Evolutionary conservation across 2,329 filamentous ascomycete species (phyloP).

Genomic region (Periconia sp.): DNA sequence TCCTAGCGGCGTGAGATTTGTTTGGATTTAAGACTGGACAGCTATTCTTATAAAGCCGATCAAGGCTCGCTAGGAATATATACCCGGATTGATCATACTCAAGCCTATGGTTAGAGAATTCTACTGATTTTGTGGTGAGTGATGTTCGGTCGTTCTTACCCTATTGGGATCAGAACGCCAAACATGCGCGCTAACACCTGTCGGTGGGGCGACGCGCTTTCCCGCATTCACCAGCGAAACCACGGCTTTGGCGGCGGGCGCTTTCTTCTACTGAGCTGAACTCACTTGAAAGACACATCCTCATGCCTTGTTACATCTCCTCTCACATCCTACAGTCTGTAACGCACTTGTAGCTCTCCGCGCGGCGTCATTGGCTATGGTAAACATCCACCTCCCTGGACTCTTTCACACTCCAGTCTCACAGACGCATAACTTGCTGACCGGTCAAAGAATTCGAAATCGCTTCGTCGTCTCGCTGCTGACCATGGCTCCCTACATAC

Average conservation of each 20-base stretch:
- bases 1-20: neutral
- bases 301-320: neutral
- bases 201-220: constrained; percentile 10
- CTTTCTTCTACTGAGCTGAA: neutral
- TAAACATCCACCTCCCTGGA: constrained; percentile 2
- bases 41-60: no score
- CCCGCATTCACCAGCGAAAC: constrained; percentile 1
- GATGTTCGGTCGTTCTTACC: constrained; percentile 7
- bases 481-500: constrained; percentile 65
- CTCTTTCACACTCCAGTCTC: neutral
- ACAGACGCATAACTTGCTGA: constrained; percentile 1
- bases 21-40: no score
- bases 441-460: constrained; percentile 51
- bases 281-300: neutral
- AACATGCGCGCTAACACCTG: constrained; percentile 15
- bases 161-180: constrained; percentile 13
- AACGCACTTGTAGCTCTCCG: neutral
- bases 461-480: constrained; percentile 63
- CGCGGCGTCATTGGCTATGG: constrained; percentile 6
- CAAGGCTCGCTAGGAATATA: no score
- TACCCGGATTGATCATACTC: no score
- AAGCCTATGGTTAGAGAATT: no score
- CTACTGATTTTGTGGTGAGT: no score
- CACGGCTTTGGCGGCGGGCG: neutral
- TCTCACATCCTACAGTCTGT: neutral